phyloP scores from a whole-genome alignment of 106 monocot species.

The Phalaenopsis equestris region DNA sequence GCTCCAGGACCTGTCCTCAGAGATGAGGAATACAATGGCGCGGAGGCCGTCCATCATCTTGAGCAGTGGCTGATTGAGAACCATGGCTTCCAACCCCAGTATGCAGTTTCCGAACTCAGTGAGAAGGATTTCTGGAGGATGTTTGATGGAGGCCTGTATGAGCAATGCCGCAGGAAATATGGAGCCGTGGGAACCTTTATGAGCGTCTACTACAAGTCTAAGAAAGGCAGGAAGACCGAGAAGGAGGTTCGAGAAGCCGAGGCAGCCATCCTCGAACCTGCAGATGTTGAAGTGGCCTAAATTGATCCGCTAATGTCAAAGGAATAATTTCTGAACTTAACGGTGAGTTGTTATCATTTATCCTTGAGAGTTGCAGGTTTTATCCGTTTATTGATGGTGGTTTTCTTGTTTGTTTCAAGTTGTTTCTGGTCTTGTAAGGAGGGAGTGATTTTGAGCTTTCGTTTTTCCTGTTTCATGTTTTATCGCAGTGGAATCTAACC shows the following conservation, averaged over 20 bases:
- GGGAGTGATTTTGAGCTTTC: too few species aligned
- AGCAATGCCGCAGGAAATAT: slow-evolving; percentile 26
- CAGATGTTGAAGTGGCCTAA: slow-evolving; percentile 12
- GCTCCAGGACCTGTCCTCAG: slow-evolving; percentile 22
- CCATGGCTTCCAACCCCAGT: slow-evolving; percentile 28
- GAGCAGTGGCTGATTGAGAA: slow-evolving; percentile 35
- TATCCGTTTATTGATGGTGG: too few species aligned
- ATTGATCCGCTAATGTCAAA: too few species aligned
- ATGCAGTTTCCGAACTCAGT: slow-evolving; percentile 31
- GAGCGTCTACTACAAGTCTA: slow-evolving; percentile 35
- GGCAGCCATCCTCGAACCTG: slow-evolving; percentile 18
- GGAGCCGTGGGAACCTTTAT: slow-evolving; percentile 31
- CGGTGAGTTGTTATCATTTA: too few species aligned
- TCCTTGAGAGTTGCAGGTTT: too few species aligned
- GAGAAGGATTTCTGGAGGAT: slow-evolving; percentile 42
- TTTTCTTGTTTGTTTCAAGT: too few species aligned
- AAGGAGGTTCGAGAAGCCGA: slow-evolving; percentile 37
- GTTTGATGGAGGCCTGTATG: slow-evolving; percentile 28
- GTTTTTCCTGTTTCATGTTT: too few species aligned
- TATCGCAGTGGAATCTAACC: too few species aligned
- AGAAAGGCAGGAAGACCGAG: slow-evolving; percentile 37
- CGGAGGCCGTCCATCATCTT: slow-evolving; percentile 16
- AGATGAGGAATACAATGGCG: slow-evolving; percentile 27
- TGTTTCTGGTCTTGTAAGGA: too few species aligned
- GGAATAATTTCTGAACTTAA: too few species aligned